Evolutionary conservation across 495 filamentous ascomycete species (phyloP).

Genomic region (Letharia columbiana): DNA sequence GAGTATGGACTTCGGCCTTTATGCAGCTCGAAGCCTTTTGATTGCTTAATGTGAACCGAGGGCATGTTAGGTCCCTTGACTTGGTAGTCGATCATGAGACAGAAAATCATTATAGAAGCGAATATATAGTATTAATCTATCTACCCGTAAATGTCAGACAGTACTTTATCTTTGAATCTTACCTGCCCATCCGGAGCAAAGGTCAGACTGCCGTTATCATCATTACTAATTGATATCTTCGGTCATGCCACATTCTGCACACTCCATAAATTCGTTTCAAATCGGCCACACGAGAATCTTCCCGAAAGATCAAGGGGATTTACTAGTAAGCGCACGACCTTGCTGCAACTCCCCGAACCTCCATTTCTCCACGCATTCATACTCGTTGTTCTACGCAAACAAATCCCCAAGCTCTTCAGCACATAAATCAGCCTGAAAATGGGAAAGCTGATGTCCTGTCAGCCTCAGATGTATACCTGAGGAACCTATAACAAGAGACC

Average conservation of each 20-base stretch:
- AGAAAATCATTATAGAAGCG: not conserved
- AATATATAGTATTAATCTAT: not conserved
- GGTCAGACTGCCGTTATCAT: constrained; percentile 1
- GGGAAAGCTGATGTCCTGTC: constrained; percentile 11
- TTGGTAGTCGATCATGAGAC: not conserved
- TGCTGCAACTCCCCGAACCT: not conserved
- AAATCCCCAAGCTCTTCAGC: not conserved
- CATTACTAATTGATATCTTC: constrained; percentile 6
- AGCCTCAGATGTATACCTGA: constrained; percentile 6
- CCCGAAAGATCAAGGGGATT: not conserved
- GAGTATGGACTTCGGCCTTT: not conserved
- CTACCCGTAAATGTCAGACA: not conserved
- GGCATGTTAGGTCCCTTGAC: not conserved
- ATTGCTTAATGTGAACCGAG: constrained; percentile 13
- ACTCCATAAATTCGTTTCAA: not conserved
- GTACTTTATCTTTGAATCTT: not conserved
- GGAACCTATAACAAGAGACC: not conserved
- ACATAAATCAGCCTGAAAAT: not conserved
- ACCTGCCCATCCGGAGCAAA: not conserved
- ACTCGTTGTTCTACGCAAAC: not conserved
- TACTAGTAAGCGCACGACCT: not conserved
- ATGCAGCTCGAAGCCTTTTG: constrained; percentile 3
- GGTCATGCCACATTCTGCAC: not conserved
- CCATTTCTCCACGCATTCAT: not conserved
- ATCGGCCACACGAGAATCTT: not conserved